These are phyloP conservation scores for Trichophyton simii DNA, from an alignment of 2,329 filamentous ascomycete species.

Conservation along the genomic window DNA sequence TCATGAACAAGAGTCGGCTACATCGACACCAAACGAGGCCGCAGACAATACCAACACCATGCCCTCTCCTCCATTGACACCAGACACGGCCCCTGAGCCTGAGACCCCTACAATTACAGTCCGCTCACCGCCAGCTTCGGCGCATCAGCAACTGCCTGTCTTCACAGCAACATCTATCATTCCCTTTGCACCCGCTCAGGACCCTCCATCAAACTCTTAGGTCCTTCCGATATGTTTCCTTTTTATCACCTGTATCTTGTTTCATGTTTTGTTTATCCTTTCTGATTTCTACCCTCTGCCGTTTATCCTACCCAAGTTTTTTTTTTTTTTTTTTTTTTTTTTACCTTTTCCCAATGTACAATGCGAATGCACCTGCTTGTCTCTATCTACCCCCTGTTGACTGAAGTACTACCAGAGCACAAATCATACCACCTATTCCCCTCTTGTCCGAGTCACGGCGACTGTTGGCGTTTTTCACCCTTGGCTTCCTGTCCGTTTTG, in stretches of 20 bases:
- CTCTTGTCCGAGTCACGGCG: background rate
- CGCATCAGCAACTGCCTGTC: slow-evolving; percentile 35
- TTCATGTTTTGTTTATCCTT: background rate
- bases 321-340: too few species aligned
- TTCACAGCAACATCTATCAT: slow-evolving; percentile 37
- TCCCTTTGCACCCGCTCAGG: slow-evolving; percentile 25
- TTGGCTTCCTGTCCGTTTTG: background rate
- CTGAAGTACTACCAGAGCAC: background rate
- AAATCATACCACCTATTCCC: background rate
- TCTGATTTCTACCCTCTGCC: background rate
- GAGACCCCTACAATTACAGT: slow-evolving; percentile 16
- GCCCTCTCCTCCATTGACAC: slow-evolving; percentile 10
- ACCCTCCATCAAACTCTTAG: background rate
- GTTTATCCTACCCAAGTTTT: background rate
- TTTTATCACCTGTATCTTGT: background rate
- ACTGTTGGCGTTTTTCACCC: background rate
- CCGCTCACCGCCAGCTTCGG: slow-evolving; percentile 23
- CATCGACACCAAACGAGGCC: background rate
- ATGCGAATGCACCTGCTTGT: background rate
- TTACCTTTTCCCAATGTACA: background rate
- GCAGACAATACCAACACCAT: background rate
- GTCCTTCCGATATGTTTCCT: too few species aligned
- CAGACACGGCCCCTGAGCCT: background rate
- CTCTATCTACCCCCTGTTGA: background rate
- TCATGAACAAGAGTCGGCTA: background rate